Evolutionary conservation across 2,329 filamentous ascomycete genomes (phyloP).

Genomic region (Scedosporium apiospermum): DNA sequence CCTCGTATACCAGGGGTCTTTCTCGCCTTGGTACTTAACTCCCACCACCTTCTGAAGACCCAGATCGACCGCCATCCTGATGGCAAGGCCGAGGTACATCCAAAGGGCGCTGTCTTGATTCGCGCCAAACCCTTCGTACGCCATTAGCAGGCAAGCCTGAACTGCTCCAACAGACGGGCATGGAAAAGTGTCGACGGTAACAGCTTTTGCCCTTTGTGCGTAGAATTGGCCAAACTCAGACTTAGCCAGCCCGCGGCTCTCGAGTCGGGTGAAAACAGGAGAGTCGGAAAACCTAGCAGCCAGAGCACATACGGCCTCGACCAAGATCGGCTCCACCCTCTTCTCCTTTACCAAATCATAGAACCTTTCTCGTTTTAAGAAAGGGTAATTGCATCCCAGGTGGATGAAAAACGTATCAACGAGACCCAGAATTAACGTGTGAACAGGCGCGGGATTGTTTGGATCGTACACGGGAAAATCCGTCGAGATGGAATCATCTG

Average conservation of each 20-base stretch:
- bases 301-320: slow-evolving; percentile 76
- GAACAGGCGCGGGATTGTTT: slow-evolving; percentile 60
- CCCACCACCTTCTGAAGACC: slow-evolving; percentile 77
- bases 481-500: slow-evolving; percentile 31
- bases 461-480: slow-evolving; percentile 68
- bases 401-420: slow-evolving; percentile 74
- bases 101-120: slow-evolving; percentile 83
- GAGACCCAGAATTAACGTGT: slow-evolving; percentile 65
- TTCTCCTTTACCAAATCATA: slow-evolving; percentile 71
- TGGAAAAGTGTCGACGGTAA: slow-evolving; percentile 72
- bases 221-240: slow-evolving; percentile 70
- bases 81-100: slow-evolving; percentile 88
- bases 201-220: slow-evolving; percentile 72
- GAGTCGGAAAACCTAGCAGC: slow-evolving; percentile 70
- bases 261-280: slow-evolving; percentile 39
- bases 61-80: slow-evolving; percentile 71
- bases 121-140: slow-evolving; percentile 82
- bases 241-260: slow-evolving; percentile 33
- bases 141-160: slow-evolving; percentile 73
- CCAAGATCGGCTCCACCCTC: slow-evolving; percentile 70
- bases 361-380: slow-evolving; percentile 64
- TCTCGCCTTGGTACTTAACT: slow-evolving; percentile 50
- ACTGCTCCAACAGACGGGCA: slow-evolving; percentile 77
- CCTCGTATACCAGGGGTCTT: slow-evolving; percentile 38
- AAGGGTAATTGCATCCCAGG: slow-evolving; percentile 79